Evolutionary conservation across 441 rosid species (phyloP), one percentile per base, ranked within the genome.

Genomic region (Viola pubescens): DNA sequence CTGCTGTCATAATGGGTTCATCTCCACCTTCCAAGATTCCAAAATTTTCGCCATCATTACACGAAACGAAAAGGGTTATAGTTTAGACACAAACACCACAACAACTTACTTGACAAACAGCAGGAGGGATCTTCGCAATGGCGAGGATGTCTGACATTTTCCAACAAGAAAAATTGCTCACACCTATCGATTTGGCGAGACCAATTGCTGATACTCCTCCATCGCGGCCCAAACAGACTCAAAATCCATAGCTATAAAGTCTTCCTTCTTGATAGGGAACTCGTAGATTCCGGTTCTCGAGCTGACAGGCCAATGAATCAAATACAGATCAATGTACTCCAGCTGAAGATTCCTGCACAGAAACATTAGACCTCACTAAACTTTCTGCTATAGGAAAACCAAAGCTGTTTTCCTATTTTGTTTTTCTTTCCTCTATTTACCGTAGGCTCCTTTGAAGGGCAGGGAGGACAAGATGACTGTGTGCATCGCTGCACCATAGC

Each of bases 131-230:
- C 54, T 75, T 68, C 4, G 91, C 81, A 7, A 61, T 8, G 52
- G 82, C 67, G 37, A 87, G 85, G 51, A 80, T 63, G 37, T 77
- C 76, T 14, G 63, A 45, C 0, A 85, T 72, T 62, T 85, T 85
- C 70, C 83, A 80, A 65, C 81, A 68, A 2, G 91, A 77, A 74
- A 85, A 85, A 64, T 87, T 87, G 75, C 88, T 73, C 37, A 81
- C 88, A 10, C 91, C 89, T 8, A 85, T 82, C 59, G 81, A 71
- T 40, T 81, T 85, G 4, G 84, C 68, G 19, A 76, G 77, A 11
- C 86, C 88, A 0, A 85, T 61, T 63, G 75, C 50, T 71, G 77
- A 13, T 89, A 81, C 7, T 82, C 77, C 52, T 83, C 88, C 92
- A 88, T 85, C 9, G 81, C 90, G 10, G 68, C 74, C 88, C 90